Evolutionary conservation across 768 basidiomycete genomes (phyloP).

Genomic region (Trametes gibbosa): DNA sequence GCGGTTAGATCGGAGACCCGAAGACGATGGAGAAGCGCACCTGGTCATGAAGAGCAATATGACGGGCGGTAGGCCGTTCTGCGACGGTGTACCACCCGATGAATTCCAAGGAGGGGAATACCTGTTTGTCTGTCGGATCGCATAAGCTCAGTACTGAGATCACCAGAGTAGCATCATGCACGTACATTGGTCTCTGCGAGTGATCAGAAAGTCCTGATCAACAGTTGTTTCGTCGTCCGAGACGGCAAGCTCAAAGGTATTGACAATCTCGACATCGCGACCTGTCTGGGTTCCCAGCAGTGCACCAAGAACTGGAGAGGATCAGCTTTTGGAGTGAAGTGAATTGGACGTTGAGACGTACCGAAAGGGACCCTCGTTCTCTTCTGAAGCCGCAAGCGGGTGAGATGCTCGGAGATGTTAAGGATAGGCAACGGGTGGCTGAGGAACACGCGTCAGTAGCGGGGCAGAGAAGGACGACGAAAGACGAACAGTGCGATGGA

Average conservation of each 20-base stretch:
- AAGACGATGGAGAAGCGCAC: slow-evolving; percentile 37
- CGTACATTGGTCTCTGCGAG: slow-evolving; percentile 86
- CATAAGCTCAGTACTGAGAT: too few species aligned
- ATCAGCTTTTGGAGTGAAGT: not conserved
- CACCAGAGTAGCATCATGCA: not conserved
- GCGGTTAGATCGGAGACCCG: not conserved
- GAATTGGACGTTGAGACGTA: slow-evolving; percentile 30
- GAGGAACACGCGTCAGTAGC: slow-evolving; percentile 26
- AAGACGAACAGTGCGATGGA: slow-evolving; percentile 67
- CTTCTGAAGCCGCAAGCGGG: slow-evolving; percentile 76
- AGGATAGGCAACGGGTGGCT: slow-evolving; percentile 97
- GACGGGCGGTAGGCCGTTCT: slow-evolving; percentile 63
- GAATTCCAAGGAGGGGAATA: slow-evolving; percentile 95
- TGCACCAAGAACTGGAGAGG: slow-evolving; percentile 76
- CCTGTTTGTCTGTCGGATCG: slow-evolving; percentile 78
- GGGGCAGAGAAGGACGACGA: not conserved
- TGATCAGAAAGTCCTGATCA: slow-evolving; percentile 79
- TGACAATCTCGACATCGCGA: slow-evolving; percentile 94
- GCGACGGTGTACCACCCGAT: slow-evolving; percentile 98
- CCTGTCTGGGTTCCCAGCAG: slow-evolving; percentile 93
- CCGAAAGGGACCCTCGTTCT: slow-evolving; percentile 62
- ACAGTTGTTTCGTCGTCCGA: slow-evolving; percentile 56
- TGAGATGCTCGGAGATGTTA: slow-evolving; percentile 95
- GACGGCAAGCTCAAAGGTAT: slow-evolving; percentile 88
- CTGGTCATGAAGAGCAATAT: slow-evolving; percentile 86